Evolutionary conservation across 2,329 filamentous ascomycete species (phyloP).

Genomic region (Spiromastix sp.): DNA sequence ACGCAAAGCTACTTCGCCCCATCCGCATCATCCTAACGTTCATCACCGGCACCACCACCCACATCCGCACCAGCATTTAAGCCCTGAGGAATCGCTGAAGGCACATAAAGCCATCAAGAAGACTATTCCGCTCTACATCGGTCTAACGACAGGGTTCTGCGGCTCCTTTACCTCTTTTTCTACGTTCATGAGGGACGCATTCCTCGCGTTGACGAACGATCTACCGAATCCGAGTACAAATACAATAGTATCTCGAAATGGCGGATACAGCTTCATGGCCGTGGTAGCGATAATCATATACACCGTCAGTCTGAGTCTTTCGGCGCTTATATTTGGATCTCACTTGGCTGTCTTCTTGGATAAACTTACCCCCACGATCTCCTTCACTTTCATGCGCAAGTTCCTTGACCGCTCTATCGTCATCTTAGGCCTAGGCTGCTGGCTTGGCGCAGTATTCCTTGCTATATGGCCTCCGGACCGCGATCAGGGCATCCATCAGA

Average conservation of each 20-base stretch:
- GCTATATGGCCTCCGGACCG: constrained; percentile 59
- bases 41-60: constrained; percentile 15
- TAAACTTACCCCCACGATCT: constrained; percentile 49
- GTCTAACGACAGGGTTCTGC: constrained; percentile 76
- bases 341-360: constrained; percentile 61
- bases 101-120: constrained; percentile 61
- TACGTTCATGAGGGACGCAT: constrained; percentile 68
- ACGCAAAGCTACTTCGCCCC: constrained; percentile 8
- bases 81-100: constrained; percentile 35
- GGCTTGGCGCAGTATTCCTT: constrained; percentile 67
- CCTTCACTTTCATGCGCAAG: constrained; percentile 46
- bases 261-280: constrained; percentile 75
- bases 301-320: constrained; percentile 60
- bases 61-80: constrained; percentile 2
- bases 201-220: constrained; percentile 69
- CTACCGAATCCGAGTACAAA: constrained; percentile 48
- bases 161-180: constrained; percentile 88
- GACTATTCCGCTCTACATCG: constrained; percentile 79
- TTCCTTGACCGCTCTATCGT: constrained; percentile 55
- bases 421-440: constrained; percentile 60
- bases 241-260: constrained; percentile 43
- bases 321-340: constrained; percentile 59
- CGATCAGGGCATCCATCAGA: constrained; percentile 30
- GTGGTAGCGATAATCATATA: constrained; percentile 63
- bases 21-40: constrained; percentile 17